A percentile compares a stretch with the other conserved stretches of the same genome.
These are phyloP conservation scores for Podospora australis DNA, from an alignment of 495 filamentous ascomycete genomes.

Conservation along the genomic window DNA sequence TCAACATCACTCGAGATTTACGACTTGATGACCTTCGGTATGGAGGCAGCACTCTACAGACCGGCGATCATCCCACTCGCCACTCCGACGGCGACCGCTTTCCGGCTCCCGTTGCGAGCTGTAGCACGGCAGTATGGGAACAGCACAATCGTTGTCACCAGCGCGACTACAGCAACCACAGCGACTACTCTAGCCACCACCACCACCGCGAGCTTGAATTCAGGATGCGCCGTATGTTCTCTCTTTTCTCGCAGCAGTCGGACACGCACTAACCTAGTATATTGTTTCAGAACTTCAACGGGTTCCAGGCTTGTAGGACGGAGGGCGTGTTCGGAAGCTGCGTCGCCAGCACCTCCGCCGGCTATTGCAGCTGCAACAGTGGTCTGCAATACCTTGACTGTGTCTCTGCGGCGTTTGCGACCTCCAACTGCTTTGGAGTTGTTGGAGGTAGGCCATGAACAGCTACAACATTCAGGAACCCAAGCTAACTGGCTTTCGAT, in stretches of 20 bases:
- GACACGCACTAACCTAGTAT: too few species aligned
- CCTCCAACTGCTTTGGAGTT: conserved; percentile 13
- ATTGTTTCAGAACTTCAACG: conserved; percentile 14
- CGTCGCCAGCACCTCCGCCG: conserved; percentile 4
- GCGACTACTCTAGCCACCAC: not conserved
- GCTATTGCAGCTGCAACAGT: conserved; percentile 16
- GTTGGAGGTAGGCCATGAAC: conserved; percentile 11
- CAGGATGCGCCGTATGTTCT: too few species aligned
- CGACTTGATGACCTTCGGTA: too few species aligned
- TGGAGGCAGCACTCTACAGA: too few species aligned
- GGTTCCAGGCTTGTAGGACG: conserved; percentile 18
- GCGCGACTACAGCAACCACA: not conserved
- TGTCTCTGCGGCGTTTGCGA: conserved; percentile 16
- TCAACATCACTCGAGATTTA: too few species aligned
- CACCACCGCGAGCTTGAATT: too few species aligned
- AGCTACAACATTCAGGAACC: too few species aligned
- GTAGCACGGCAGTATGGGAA: not conserved
- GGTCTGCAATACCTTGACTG: conserved; percentile 21
- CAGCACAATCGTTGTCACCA: not conserved
- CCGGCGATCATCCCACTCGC: too few species aligned
- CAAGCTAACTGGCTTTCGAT: not conserved
- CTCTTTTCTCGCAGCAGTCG: too few species aligned
- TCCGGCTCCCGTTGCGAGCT: too few species aligned
- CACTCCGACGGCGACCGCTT: too few species aligned
- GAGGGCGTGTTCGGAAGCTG: conserved; percentile 16